Evolutionary conservation across 805 yeast genomes (phyloP).

Genomic region (Vanderwaltozyma polyspora): DNA sequence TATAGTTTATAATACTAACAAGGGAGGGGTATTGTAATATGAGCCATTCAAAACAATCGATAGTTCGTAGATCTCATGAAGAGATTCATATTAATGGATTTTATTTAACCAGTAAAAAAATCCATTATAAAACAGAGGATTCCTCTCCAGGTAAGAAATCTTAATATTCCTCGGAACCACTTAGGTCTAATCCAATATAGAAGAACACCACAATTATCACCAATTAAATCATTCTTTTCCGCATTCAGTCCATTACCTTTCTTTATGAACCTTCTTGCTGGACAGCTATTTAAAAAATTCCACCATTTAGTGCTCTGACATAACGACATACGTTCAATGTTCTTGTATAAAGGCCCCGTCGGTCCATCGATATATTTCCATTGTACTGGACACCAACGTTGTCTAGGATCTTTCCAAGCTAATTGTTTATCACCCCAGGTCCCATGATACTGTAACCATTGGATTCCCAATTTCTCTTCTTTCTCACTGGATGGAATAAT

Average conservation of each 20-base stretch:
- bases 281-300: slow-evolving; percentile 79
- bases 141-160: slow-evolving; percentile 51
- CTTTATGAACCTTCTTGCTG: slow-evolving; percentile 57
- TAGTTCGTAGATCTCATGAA: too few relatives aligned
- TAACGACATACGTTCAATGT: slow-evolving; percentile 53
- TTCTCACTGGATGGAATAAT: slow-evolving; percentile 30
- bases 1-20: too few relatives aligned
- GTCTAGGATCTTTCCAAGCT: slow-evolving; percentile 59
- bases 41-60: too few relatives aligned
- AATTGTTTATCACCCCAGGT: slow-evolving; percentile 86
- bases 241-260: slow-evolving; percentile 67
- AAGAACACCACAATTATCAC: slow-evolving; percentile 60
- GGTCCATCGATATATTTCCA: slow-evolving; percentile 92
- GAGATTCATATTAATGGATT: too few relatives aligned
- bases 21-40: too few relatives aligned
- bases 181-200: slow-evolving; percentile 43
- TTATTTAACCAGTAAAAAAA: slow-evolving; percentile 26
- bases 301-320: slow-evolving; percentile 90
- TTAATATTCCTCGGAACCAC: slow-evolving; percentile 38
- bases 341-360: slow-evolving; percentile 74
- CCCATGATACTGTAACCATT: slow-evolving; percentile 75
- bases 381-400: slow-evolving; percentile 78
- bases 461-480: slow-evolving; percentile 32
- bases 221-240: slow-evolving; percentile 62
- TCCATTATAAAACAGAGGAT: slow-evolving; percentile 46